phyloP scores from a whole-genome alignment of 106 monocot species.

The Amphibolis antarctica region DNA sequence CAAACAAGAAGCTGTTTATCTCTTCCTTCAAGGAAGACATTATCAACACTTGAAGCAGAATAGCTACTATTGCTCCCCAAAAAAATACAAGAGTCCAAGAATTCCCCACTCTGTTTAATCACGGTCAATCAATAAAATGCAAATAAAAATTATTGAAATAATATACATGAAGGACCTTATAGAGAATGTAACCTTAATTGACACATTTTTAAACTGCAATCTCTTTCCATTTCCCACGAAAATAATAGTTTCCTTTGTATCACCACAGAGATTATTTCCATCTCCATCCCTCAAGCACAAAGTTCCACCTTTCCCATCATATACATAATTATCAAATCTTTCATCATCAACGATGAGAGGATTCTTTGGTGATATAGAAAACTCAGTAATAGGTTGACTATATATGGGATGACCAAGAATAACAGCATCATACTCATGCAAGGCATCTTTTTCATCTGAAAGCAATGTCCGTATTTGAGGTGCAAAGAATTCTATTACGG shows the following conservation, averaged over 20 bases:
- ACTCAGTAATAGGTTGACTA: conserved; percentile 39
- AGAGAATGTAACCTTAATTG: conserved; percentile 38
- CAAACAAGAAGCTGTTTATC: conserved; percentile 10
- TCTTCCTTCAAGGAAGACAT: conserved; percentile 44
- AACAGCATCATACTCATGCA: conserved; percentile 31
- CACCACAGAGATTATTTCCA: conserved; percentile 33
- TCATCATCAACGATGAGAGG: conserved; percentile 78
- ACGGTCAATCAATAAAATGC: neutral
- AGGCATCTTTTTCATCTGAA: conserved; percentile 51
- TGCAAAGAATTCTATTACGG: conserved; percentile 72
- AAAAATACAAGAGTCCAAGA: conserved; percentile 82
- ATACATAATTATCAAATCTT: conserved; percentile 72
- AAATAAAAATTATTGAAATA: neutral
- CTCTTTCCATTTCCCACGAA: conserved; percentile 72
- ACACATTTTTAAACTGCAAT: conserved; percentile 82
- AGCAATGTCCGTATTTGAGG: conserved; percentile 60
- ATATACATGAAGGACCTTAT: neutral
- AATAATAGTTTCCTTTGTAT: conserved; percentile 42
- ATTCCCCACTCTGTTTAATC: conserved; percentile 64
- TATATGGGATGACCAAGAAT: conserved; percentile 58
- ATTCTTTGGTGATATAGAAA: conserved; percentile 61
- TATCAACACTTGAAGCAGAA: conserved; percentile 63
- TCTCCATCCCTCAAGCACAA: conserved; percentile 45
- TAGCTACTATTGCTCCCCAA: conserved; percentile 81
- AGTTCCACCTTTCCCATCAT: conserved; percentile 92